phyloP scores from a whole-genome alignment of 768 basidiomycete species.

The Podaxis sp. region DNA sequence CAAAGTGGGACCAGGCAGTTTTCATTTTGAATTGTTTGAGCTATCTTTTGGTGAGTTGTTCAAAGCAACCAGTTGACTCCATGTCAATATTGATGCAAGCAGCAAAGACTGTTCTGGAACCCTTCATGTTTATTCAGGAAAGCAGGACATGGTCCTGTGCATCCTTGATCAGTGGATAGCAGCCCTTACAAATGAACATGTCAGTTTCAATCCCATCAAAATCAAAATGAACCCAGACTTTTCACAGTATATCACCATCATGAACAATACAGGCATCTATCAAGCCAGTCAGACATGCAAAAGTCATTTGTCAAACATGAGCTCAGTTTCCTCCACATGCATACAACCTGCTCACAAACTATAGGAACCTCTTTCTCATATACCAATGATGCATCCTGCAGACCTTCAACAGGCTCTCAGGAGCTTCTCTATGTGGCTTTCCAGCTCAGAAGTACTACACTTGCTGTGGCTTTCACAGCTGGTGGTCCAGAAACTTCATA shows the following conservation, averaged over 20 bases:
- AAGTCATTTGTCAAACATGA: slow-evolving; percentile 37
- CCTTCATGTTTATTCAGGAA: slow-evolving; percentile 67
- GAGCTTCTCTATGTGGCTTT: slow-evolving; percentile 83
- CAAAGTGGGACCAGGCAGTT: slow-evolving; percentile 77
- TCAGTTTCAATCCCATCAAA: slow-evolving; percentile 35
- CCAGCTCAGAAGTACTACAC: slow-evolving; percentile 74
- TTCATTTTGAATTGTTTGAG: slow-evolving; percentile 86
- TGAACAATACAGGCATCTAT: slow-evolving; percentile 52
- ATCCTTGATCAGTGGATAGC: slow-evolving; percentile 60
- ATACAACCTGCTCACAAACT: neutral
- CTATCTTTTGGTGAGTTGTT: slow-evolving; percentile 67
- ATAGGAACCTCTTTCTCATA: slow-evolving; percentile 73
- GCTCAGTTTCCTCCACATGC: slow-evolving; percentile 16
- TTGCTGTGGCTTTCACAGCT: slow-evolving; percentile 79
- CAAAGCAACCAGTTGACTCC: neutral
- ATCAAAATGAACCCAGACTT: slow-evolving; percentile 5
- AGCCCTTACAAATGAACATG: slow-evolving; percentile 79
- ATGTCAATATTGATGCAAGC: neutral
- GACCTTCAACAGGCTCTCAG: slow-evolving; percentile 61
- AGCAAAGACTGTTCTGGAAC: slow-evolving; percentile 59
- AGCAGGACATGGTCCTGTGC: no score
- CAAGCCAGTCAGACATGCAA: slow-evolving; percentile 43
- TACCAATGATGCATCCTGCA: slow-evolving; percentile 63
- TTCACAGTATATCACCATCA: slow-evolving; percentile 45
- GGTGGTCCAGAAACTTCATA: slow-evolving; percentile 61